Conservation (phyloP, 805 yeast species). For the Yamadazyma olivae region DNA sequence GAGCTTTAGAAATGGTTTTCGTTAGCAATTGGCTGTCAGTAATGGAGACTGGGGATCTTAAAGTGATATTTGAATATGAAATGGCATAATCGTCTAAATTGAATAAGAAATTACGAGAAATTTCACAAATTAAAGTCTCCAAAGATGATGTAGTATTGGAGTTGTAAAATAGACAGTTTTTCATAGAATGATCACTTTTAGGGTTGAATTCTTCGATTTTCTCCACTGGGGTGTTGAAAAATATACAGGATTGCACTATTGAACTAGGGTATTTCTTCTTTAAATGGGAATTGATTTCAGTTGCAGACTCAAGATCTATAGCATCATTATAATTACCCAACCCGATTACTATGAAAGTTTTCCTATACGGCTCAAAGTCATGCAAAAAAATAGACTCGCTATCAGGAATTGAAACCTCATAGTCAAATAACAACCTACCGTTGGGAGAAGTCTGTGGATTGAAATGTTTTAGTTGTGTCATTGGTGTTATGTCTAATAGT, state of each 20-base stretch:
- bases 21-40: constrained; percentile 47
- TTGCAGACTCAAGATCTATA: constrained; percentile 2
- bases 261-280: constrained; percentile 48
- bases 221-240: constrained; percentile 47
- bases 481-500: constrained; percentile 72
- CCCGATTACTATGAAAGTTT: constrained; percentile 61
- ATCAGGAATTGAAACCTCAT: constrained; percentile 44
- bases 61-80: constrained; percentile 73
- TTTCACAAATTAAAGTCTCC: constrained; percentile 72
- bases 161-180: constrained; percentile 21
- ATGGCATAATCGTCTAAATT: constrained; percentile 67
- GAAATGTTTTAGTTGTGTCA: constrained; percentile 46
- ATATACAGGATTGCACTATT: constrained; percentile 51
- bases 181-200: constrained; percentile 14
- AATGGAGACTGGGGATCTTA: constrained; percentile 75
- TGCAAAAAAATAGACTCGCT: constrained; percentile 65
- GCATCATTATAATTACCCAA: constrained; percentile 27
- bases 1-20: constrained; percentile 38
- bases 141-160: constrained; percentile 18
- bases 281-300: constrained; percentile 21
- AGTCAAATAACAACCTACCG: constrained; percentile 67
- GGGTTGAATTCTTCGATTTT: constrained; percentile 9
- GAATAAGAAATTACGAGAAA: constrained; percentile 60
- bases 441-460: constrained; percentile 84
- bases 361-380: constrained; percentile 88